Conservation (phyloP, 768 basidiomycete genomes). For the Suillus luteus region DNA sequence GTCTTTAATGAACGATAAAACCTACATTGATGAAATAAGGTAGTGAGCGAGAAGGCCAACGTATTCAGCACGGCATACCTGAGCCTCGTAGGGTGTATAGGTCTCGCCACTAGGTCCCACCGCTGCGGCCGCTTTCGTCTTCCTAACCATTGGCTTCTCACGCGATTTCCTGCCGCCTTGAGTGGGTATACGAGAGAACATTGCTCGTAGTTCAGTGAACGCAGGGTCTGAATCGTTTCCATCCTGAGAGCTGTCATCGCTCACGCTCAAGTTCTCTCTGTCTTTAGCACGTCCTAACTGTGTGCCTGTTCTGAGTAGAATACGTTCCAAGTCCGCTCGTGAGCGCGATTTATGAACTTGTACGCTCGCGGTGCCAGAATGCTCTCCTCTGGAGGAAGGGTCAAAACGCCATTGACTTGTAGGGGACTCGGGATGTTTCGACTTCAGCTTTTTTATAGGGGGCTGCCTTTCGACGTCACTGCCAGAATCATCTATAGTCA, state of each 20-base stretch:
- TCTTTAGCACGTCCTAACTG: conserved; percentile 19
- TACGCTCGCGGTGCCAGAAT: conserved; percentile 34
- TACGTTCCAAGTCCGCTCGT: conserved; percentile 50
- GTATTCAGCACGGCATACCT: conserved; percentile 39
- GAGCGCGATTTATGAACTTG: conserved; percentile 41
- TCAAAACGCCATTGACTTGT: conserved; percentile 51
- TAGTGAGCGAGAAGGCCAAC: neutral
- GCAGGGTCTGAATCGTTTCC: conserved; percentile 47
- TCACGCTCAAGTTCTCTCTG: conserved; percentile 23
- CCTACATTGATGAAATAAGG: conserved; percentile 18
- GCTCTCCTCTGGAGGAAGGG: conserved; percentile 2
- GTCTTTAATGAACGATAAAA: conserved; percentile 58
- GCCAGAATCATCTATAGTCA: conserved; percentile 45
- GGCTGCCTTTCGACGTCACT: conserved; percentile 26
- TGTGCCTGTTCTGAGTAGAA: conserved; percentile 47
- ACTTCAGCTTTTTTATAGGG: conserved; percentile 33
- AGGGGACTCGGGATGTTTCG: conserved; percentile 19
- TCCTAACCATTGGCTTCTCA: conserved; percentile 22
- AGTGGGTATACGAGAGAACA: conserved; percentile 44
- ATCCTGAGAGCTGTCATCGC: conserved; percentile 29
- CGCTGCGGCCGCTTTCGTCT: conserved; percentile 40
- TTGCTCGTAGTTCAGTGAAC: conserved; percentile 48
- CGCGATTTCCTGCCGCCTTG: conserved; percentile 41
- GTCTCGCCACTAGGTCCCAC: conserved; percentile 69
- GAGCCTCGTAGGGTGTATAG: conserved; percentile 79